phyloP scores from a whole-genome alignment of 805 yeast species.

The Metschnikowia rubicola region DNA sequence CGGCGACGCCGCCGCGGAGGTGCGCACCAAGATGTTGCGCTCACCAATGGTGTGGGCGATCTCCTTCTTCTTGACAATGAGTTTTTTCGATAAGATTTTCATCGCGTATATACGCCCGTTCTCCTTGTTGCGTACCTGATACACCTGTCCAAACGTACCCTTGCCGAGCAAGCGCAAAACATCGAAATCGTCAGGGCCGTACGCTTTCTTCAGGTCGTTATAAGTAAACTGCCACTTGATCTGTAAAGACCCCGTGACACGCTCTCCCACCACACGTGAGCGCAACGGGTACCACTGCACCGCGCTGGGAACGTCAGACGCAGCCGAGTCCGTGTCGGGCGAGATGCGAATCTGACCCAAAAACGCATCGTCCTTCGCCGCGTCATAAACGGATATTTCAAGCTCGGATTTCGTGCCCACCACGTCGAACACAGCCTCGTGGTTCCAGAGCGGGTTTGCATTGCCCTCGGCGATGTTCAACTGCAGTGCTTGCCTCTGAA shows the following conservation, averaged over 20 bases:
- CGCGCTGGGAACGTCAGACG: constrained; percentile 36
- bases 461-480: constrained; percentile 23
- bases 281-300: constrained; percentile 74
- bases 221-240: constrained; percentile 69
- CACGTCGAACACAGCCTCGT: constrained; percentile 89
- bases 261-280: constrained; percentile 72
- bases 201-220: constrained; percentile 65
- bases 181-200: constrained; percentile 94
- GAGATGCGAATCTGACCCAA: constrained; percentile 77
- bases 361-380: constrained; percentile 74
- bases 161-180: constrained; percentile 86
- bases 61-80: constrained; percentile 94
- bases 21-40: constrained; percentile 88
- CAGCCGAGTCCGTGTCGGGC: constrained; percentile 51
- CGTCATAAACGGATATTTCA: constrained; percentile 89
- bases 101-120: constrained; percentile 91
- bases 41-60: constrained; percentile 98
- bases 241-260: constrained; percentile 72
- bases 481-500: constrained; percentile 40
- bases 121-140: constrained; percentile 89
- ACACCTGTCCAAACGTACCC: constrained; percentile 97
- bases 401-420: constrained; percentile 79
- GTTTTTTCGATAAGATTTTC: constrained; percentile 93
- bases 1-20: constrained; percentile 84
- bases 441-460: constrained; percentile 80